Evolutionary conservation across 768 basidiomycete species (phyloP), one percentile per base, ranked within the genome.

Genomic region (Xerocomellus dryophilus): DNA sequence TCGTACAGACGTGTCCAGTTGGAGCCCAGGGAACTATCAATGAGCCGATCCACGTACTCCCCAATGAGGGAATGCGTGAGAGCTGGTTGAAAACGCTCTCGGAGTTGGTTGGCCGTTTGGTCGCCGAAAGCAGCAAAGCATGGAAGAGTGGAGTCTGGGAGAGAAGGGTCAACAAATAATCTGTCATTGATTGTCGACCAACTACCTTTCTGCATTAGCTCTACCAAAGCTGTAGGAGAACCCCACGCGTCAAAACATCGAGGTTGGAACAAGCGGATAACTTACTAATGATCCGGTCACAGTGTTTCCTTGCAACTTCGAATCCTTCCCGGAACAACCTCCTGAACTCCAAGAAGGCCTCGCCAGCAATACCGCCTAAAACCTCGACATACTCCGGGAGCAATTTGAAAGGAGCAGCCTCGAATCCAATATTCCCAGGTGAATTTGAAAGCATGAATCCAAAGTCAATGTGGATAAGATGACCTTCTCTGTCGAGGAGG

Each of bases 351-450:
- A 78, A 67, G 66, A 88, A 98, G 12, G 88, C 79, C 21, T 84
- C 76, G 27, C 85, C 81, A 47, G 87, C 79, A 39, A 90, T 73
- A 4, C 96, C 96, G 9, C 97, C 97, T 29, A 99, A 78, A 27
- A 99, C 90, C 61, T 98, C 96, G 49, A 99, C 80, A 71, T 99
- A 99, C 71, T 99, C 97, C 49, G 88, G 77, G 8, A 94, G 86
- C 12, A 98, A 74, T 70, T 99, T 99, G 81, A 99, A 99, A 1
- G 97, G 97, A 2, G 97, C 95, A n/a, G 95, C 96, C 73, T 99
- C 97, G 69, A 99, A 98, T 25, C 96, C 91, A 58, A 99, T 89
- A 67, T 96, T 96, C 18, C 96, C 96, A 0, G 97, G 97, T 2
- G 95, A 93, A 70, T 98, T 98, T 40, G 89, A 89, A 32, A 98